Percentiles rank a stretch among this genome's conserved stretches.
Evolutionary conservation across 2,329 filamentous ascomycete species (phyloP).

Genomic region (Aspergillus hiratsukae): DNA sequence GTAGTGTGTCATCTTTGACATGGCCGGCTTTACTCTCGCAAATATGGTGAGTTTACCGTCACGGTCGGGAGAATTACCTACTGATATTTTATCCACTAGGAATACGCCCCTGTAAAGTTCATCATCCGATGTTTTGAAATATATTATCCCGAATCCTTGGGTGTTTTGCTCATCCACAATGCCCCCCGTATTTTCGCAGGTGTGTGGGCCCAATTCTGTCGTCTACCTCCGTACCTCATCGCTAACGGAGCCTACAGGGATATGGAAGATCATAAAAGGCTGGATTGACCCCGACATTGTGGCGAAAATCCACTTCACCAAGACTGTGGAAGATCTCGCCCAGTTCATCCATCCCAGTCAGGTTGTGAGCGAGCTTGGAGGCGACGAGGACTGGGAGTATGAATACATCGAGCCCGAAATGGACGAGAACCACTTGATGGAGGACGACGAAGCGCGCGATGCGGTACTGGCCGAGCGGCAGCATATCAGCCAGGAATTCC

Average conservation of each 20-base stretch:
- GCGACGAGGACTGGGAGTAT: constrained; percentile 77
- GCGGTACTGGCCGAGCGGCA: constrained; percentile 60
- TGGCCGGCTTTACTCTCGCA: constrained; percentile 84
- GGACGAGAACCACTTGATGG: constrained; percentile 71
- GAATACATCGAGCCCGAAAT: constrained; percentile 70
- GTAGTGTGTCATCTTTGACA: constrained; percentile 85
- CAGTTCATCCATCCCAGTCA: constrained; percentile 64
- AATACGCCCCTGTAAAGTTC: constrained; percentile 91
- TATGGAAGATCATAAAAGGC: constrained; percentile 88
- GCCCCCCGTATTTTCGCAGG: constrained; percentile 88
- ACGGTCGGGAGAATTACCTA: no score
- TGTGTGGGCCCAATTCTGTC: constrained; percentile 31
- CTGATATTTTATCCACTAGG: constrained; percentile 41
- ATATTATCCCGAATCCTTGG: constrained; percentile 90
- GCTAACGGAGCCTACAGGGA: constrained; percentile 47
- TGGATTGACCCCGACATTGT: constrained; percentile 96
- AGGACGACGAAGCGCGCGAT: constrained; percentile 58
- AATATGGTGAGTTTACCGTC: constrained; percentile 65
- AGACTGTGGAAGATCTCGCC: constrained; percentile 68
- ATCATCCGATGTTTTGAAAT: constrained; percentile 98
- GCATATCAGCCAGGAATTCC: constrained; percentile 64
- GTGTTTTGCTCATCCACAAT: constrained; percentile 88
- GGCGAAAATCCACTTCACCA: constrained; percentile 85
- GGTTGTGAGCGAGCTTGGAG: constrained; percentile 75
- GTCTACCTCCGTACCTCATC: not conserved